These are phyloP conservation scores for Colletotrichum orbiculare DNA, from an alignment of 2,329 filamentous ascomycete genomes.

Conservation along the genomic window DNA sequence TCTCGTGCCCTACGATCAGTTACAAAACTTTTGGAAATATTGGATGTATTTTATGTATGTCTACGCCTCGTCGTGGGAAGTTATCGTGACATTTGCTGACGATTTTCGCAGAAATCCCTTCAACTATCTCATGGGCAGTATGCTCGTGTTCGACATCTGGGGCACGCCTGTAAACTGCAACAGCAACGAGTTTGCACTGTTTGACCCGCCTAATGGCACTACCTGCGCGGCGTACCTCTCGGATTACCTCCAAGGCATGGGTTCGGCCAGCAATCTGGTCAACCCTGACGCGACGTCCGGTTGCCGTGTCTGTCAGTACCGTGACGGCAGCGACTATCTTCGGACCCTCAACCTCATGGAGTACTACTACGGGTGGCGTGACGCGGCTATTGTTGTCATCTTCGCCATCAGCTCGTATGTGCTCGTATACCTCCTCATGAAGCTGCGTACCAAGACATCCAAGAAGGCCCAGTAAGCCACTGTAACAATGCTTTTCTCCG, in stretches of 20 bases:
- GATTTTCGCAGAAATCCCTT: constrained; percentile 59
- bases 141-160: constrained; percentile 65
- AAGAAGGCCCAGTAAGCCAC: constrained; percentile 56
- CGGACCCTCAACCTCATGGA: constrained; percentile 67
- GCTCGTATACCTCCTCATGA: constrained; percentile 58
- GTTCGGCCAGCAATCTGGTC: constrained; percentile 60
- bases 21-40: constrained; percentile 75
- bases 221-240: constrained; percentile 70
- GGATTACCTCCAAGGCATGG: constrained; percentile 61
- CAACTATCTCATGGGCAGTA: constrained; percentile 68
- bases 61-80: neutral
- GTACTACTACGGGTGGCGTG: constrained; percentile 74
- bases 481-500: too few species aligned
- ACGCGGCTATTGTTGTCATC: constrained; percentile 68
- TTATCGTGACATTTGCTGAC: neutral
- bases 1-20: constrained; percentile 72
- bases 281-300: constrained; percentile 67
- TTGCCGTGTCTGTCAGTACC: constrained; percentile 72
- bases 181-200: constrained; percentile 60
- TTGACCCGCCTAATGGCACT: constrained; percentile 60
- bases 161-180: constrained; percentile 58
- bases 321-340: constrained; percentile 68
- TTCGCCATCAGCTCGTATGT: constrained; percentile 66
- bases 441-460: constrained; percentile 59
- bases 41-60: constrained; percentile 52